Evolutionary conservation across 345 rosid genomes (phyloP).

Genomic region (Trapa bicornis): DNA sequence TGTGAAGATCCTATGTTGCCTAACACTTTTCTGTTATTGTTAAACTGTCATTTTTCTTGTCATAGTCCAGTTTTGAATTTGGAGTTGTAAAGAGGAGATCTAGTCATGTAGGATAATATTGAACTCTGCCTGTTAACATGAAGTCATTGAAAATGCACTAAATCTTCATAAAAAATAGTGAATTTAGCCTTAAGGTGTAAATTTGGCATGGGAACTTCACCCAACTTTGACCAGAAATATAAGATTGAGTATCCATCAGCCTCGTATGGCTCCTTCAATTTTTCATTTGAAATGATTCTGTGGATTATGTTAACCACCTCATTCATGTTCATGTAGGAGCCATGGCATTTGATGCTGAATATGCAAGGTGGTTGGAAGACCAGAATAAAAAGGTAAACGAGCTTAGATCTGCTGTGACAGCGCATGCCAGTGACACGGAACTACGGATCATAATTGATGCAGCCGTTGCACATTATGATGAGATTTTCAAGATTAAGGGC

Average conservation of each 20-base stretch:
- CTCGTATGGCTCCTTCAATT: neutral
- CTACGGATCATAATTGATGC: slow-evolving; percentile 81
- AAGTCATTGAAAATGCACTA: too few species aligned
- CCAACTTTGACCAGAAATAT: neutral
- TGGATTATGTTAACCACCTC: neutral
- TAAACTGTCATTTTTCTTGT: neutral
- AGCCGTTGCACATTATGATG: slow-evolving; percentile 81
- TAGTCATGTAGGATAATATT: neutral
- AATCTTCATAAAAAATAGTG: neutral
- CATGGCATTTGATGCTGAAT: slow-evolving; percentile 92
- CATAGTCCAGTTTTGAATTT: neutral
- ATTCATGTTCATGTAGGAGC: slow-evolving; percentile 50
- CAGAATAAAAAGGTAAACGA: slow-evolving; percentile 74
- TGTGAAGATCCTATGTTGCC: neutral
- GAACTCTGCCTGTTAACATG: neutral
- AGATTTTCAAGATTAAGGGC: slow-evolving; percentile 85
- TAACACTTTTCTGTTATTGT: neutral
- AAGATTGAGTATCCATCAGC: neutral
- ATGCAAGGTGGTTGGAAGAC: slow-evolving; percentile 91
- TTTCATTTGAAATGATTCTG: neutral
- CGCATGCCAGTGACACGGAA: slow-evolving; percentile 92
- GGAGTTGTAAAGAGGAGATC: neutral
- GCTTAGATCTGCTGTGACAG: slow-evolving; percentile 82
- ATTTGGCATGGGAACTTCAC: neutral
- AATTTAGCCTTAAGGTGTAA: neutral